Conservation (phyloP, 352 stramenopile species). For the Phytophthora fragariae region DNA sequence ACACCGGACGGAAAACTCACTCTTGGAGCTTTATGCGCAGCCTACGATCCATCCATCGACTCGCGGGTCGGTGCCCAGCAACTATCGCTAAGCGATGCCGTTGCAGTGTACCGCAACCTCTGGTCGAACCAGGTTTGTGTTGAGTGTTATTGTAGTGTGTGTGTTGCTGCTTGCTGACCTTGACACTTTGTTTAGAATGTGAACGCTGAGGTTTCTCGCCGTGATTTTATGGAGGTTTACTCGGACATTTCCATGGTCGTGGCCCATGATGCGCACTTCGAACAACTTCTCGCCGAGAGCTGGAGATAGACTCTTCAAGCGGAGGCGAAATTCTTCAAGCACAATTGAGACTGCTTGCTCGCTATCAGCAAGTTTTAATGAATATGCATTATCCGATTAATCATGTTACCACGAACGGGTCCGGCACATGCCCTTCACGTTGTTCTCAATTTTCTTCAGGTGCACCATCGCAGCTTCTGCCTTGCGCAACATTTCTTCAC, state of each 20-base stretch:
- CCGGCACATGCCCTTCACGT: constrained; percentile 33
- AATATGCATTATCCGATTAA: constrained; percentile 20
- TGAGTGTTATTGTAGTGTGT: not conserved
- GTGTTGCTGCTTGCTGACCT: constrained; percentile 1
- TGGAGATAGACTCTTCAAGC: constrained; percentile 50
- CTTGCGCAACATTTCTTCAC: constrained; percentile 51
- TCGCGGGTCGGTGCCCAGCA: constrained; percentile 55
- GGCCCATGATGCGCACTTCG: constrained; percentile 65
- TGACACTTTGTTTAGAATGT: constrained; percentile 16
- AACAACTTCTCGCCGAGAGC: constrained; percentile 72
- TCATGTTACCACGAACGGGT: constrained; percentile 13
- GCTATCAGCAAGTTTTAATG: constrained; percentile 2
- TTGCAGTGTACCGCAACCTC: constrained; percentile 54
- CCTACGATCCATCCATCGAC: constrained; percentile 73
- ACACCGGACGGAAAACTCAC: constrained; percentile 50
- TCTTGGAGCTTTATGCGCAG: constrained; percentile 44
- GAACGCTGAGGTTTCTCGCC: constrained; percentile 48
- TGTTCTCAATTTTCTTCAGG: constrained; percentile 55
- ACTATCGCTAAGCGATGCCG: constrained; percentile 43
- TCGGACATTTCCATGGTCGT: constrained; percentile 71
- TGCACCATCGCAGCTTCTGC: constrained; percentile 52
- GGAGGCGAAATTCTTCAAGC: not conserved
- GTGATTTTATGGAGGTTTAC: constrained; percentile 81
- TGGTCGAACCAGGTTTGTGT: constrained; percentile 44
- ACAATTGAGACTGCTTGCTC: not conserved